These are phyloP conservation scores for Tetrapyrgos nigripes DNA, from an alignment of 1,284 basidiomycete species.

Conservation along the genomic window DNA sequence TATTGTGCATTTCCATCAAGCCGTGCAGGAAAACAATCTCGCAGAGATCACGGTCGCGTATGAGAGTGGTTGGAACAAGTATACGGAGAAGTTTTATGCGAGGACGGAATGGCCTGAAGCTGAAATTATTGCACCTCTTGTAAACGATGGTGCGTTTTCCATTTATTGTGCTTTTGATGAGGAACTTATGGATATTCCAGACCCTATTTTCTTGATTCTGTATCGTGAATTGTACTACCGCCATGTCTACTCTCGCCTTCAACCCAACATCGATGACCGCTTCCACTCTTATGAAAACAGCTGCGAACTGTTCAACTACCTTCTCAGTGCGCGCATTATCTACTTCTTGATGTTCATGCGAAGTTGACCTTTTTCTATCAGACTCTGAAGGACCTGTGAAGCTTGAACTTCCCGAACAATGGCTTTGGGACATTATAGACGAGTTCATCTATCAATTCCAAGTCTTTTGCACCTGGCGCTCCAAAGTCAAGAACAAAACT, in stretches of 20 bases:
- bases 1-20: constrained; percentile 91
- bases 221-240: constrained; percentile 96
- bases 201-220: constrained; percentile 94
- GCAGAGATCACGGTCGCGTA: constrained; percentile 91
- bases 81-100: constrained; percentile 95
- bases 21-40: constrained; percentile 86
- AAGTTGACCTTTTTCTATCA: constrained; percentile 30
- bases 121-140: constrained; percentile 92
- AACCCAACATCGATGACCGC: constrained; percentile 95
- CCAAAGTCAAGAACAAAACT: constrained; percentile 84
- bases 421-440: constrained; percentile 99
- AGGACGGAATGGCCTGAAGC: constrained; percentile 98
- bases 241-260: constrained; percentile 94
- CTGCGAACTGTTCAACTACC: constrained; percentile 96
- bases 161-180: neutral
- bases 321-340: constrained; percentile 59
- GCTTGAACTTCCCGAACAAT: constrained; percentile 94
- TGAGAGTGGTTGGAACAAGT: constrained; percentile 95
- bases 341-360: neutral
- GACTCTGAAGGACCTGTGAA: constrained; percentile 94
- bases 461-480: constrained; percentile 92
- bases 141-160: constrained; percentile 78
- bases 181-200: constrained; percentile 43
- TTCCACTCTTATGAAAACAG: constrained; percentile 99
- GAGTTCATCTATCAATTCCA: constrained; percentile 99